Conservation (phyloP, 2,329 filamentous ascomycete species). For the Fusarium austroafricanum region DNA sequence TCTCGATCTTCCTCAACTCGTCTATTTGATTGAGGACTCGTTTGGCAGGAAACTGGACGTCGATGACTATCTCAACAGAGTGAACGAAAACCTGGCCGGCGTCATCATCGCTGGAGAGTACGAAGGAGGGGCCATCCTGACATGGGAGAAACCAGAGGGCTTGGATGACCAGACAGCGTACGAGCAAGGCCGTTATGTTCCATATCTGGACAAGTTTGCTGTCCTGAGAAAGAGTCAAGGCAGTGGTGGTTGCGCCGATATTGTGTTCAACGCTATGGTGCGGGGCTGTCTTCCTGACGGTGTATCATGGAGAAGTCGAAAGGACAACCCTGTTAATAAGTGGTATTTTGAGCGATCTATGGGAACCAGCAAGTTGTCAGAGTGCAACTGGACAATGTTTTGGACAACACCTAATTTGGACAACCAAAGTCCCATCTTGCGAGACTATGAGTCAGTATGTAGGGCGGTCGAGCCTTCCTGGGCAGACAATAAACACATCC, state of each 20-base stretch:
- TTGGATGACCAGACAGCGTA: constrained; percentile 66
- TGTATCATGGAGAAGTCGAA: constrained; percentile 91
- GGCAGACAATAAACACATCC: constrained; percentile 67
- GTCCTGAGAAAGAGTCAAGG: constrained; percentile 90
- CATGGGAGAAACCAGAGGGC: constrained; percentile 84
- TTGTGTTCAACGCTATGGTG: constrained; percentile 97
- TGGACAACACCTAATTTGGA: constrained; percentile 84
- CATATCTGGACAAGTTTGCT: constrained; percentile 97
- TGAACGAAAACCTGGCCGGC: constrained; percentile 84
- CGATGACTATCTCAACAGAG: constrained; percentile 82
- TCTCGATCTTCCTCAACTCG: constrained; percentile 84
- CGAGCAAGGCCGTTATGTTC: constrained; percentile 75
- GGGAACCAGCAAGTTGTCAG: constrained; percentile 83
- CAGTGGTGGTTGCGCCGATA: constrained; percentile 90
- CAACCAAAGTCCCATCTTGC: constrained; percentile 65
- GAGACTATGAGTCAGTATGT: constrained; percentile 82
- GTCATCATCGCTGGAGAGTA: constrained; percentile 97
- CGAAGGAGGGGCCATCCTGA: constrained; percentile 93
- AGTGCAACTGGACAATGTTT: constrained; percentile 97
- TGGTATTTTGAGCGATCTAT: constrained; percentile 97
- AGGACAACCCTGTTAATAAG: constrained; percentile 95
- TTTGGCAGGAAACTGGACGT: constrained; percentile 89
- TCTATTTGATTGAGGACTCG: constrained; percentile 92
- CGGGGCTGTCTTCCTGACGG: constrained; percentile 87
- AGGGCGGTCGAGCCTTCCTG: constrained; percentile 71